Evolutionary conservation across 78 protist species (phyloP), one percentile per base, ranked within the genome.

Genomic region (Thecamonas trahens): DNA sequence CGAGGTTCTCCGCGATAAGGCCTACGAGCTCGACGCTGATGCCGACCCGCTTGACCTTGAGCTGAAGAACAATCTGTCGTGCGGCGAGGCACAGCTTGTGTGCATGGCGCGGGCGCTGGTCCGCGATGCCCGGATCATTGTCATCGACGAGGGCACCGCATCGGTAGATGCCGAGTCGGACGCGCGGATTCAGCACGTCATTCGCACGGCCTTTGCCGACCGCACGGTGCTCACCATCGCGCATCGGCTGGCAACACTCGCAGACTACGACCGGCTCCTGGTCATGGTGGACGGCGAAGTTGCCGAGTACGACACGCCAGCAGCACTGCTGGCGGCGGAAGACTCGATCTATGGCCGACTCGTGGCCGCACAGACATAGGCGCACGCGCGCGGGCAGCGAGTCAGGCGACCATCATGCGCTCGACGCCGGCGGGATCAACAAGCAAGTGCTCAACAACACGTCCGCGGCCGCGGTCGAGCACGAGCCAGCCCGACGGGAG

Each of bases 61-160:
- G 54, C 0, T 9, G 5, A 80, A 85, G 28, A 62, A 3, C 47
- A 80, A 82, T 59, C 17, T 82, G 2, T 57, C 72, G 7, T 44
- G 49, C 24, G 87, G 87, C 22, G 74, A 82, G 66, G 75, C 75
- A 8, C 87, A 85, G 72, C 73, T 85, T 40, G 34, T 85, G 28
- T 84, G 89, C 76, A 8, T 81, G 52, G 80, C 76, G 4, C 67
- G 89, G 26, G 89, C 89, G 20, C 44, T 84, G 39, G 59, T 68
- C n/a, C 40, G 55, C 34, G 3, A 9, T 28, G 0, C 80, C 28
- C 47, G 24, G 32, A 35, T 85, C 37, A 28, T 84, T 6, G 39
- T 78, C 18, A 58, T 80, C 20, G 85, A 80, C 49, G 99, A 96
- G 71, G 99, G 97, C 4, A 96, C 99, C 4, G 96, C 98, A 1